Conservation (phyloP, 2,329 filamentous ascomycete species). For the Paracoccidioides brasiliensis region DNA sequence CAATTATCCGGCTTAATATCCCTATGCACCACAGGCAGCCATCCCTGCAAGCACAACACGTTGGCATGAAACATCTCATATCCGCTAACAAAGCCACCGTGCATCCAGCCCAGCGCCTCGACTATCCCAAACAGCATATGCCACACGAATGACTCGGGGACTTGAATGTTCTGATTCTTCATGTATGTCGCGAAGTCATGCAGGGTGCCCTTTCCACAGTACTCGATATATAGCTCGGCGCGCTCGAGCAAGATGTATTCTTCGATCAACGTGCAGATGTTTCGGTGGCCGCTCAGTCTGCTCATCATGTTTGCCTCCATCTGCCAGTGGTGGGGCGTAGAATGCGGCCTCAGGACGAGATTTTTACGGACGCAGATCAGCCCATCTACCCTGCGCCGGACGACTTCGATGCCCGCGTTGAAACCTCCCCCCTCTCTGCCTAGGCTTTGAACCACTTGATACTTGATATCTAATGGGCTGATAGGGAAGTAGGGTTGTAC, state of each 20-base stretch:
- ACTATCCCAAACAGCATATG: conserved; percentile 8
- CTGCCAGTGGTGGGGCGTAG: conserved; percentile 4
- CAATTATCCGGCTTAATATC: conserved; percentile 13
- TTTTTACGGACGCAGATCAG: conserved; percentile 5
- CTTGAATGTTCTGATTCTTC: not conserved
- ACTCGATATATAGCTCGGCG: conserved; percentile 12
- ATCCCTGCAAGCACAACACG: not conserved
- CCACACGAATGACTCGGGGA: conserved; percentile 11
- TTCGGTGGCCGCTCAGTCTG: conserved; percentile 3
- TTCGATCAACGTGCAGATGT: conserved; percentile 8
- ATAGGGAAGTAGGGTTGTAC: not conserved
- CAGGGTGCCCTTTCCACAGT: conserved; percentile 11
- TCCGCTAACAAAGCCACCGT: conserved; percentile 7
- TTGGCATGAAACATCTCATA: not conserved
- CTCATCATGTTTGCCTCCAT: conserved; percentile 3
- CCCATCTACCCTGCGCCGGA: conserved; percentile 3
- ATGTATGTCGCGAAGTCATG: conserved; percentile 5
- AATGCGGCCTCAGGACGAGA: not conserved
- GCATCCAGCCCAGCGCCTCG: conserved; percentile 10
- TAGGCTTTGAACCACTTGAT: not conserved
- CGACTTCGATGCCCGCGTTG: not conserved
- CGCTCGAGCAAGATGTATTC: not conserved
- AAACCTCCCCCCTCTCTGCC: not conserved
- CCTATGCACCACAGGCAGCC: conserved; percentile 10
- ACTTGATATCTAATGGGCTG: not conserved